Base-by-base conservation (phyloP, 352 stramenopile genomes). In the Pythium pyrilobum region DNA sequence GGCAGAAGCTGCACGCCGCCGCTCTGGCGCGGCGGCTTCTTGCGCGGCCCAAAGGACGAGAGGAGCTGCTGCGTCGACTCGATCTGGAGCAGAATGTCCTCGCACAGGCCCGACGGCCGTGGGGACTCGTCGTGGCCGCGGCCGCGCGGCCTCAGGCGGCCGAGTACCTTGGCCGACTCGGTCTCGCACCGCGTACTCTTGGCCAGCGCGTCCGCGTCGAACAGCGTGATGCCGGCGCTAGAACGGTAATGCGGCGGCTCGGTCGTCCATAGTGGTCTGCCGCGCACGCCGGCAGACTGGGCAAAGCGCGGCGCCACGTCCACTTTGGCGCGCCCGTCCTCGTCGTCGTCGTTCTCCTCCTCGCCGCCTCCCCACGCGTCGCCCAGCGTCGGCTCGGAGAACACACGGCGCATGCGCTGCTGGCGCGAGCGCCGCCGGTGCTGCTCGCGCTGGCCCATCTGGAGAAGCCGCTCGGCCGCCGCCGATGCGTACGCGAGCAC, bases 51-150 rank as follows among this genome's bases (percentile, higher is more conserved):
- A 28, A 87, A 77, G 48, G 76, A 55, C 18, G 67, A 71, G 11
- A 92, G 66, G 29, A 89, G 56, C 37, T 87, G 66, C 62, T 87
- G 81, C 16, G 81, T 90, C 21, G 67, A 69, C 36, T 78, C 77
- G 50, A 90, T 81, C 42, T 79, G 68, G 36, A 67, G 63, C 20
- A 86, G 74, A 11, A 92, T 66, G 39, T 85, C 71, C 13, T 77
- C 62, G 39, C 67, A 77, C 10, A 69, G 68, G 3, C 48, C 64
- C 21, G 64, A 18, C 1, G 21, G 29, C 5, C 12, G 3, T 6
- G 46, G 34, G n/a, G 11, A 21, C 21, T 18, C 11, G 16, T 3
- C n/a, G 16, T 38, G 37, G 29, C 11, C 28, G 37, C 16, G 48
- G 74, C 50, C 16, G 64, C 36, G 55, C 8, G 65, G 37, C 38